Evolutionary conservation across 768 basidiomycete genomes (phyloP).

Genomic region (Lactifluus echinatus): DNA sequence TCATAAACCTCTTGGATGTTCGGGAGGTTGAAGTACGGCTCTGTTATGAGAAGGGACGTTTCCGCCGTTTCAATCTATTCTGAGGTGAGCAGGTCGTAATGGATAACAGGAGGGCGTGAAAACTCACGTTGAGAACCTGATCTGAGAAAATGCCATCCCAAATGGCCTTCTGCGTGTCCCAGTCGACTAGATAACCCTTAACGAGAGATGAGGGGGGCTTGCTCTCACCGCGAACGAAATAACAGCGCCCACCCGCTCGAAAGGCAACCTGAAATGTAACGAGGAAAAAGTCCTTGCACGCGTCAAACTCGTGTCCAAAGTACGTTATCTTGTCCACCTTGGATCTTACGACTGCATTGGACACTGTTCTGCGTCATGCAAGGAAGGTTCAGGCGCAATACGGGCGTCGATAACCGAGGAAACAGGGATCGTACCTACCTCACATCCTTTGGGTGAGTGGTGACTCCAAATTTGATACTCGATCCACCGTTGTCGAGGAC

Average conservation of each 20-base stretch:
- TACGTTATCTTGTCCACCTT: slow-evolving; percentile 78
- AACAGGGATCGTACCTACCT: slow-evolving; percentile 23
- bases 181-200: slow-evolving; percentile 91
- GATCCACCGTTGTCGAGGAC: slow-evolving; percentile 86
- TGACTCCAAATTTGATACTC: slow-evolving; percentile 67
- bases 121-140: slow-evolving; percentile 53
- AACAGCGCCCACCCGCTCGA: slow-evolving; percentile 64
- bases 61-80: slow-evolving; percentile 61
- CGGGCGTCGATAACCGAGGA: neutral
- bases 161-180: slow-evolving; percentile 90
- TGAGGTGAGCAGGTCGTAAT: neutral
- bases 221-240: slow-evolving; percentile 11
- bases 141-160: slow-evolving; percentile 88
- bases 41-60: slow-evolving; percentile 77
- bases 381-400: neutral
- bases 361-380: slow-evolving; percentile 44
- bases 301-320: slow-evolving; percentile 75
- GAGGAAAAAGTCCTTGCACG: slow-evolving; percentile 75
- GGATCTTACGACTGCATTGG: slow-evolving; percentile 79
- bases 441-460: slow-evolving; percentile 25
- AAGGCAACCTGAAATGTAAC: slow-evolving; percentile 73
- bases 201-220: slow-evolving; percentile 23
- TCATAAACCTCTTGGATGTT: slow-evolving; percentile 91
- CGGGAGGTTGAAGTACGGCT: slow-evolving; percentile 90
- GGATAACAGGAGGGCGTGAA: slow-evolving; percentile 13